A percentile compares a stretch with the other conserved stretches of the same genome.
These are phyloP conservation scores for Pythium angustatum DNA, from an alignment of 352 stramenopile species.

Conservation along the genomic window DNA sequence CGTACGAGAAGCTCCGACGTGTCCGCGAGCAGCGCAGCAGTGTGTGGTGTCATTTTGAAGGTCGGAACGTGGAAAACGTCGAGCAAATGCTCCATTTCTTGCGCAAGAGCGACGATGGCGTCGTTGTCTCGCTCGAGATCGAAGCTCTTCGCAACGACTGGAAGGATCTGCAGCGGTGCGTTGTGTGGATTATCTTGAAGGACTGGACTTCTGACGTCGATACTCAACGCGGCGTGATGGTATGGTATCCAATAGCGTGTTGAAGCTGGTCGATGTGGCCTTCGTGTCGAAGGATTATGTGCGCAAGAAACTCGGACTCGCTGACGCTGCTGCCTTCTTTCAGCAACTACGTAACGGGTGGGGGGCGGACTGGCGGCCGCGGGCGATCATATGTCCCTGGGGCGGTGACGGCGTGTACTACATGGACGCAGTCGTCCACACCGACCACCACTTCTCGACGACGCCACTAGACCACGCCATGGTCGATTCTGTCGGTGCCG, in stretches of 20 bases:
- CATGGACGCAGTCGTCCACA: conserved; percentile 28
- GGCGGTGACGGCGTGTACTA: conserved; percentile 61
- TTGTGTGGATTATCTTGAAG: too few species aligned
- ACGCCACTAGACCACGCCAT: conserved; percentile 39
- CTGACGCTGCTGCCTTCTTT: conserved; percentile 49
- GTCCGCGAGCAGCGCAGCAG: neutral
- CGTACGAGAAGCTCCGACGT: conserved; percentile 16
- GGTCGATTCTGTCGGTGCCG: conserved; percentile 74
- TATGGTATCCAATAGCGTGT: conserved; percentile 34
- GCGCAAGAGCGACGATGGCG: neutral
- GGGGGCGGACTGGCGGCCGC: conserved; percentile 19
- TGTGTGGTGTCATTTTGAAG: conserved; percentile 75
- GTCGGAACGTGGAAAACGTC: conserved; percentile 64
- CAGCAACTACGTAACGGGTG: conserved; percentile 26
- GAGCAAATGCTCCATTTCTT: conserved; percentile 58
- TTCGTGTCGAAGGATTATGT: conserved; percentile 83
- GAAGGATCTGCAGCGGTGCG: conserved; percentile 52
- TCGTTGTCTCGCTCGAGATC: conserved; percentile 61
- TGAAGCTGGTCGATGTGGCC: conserved; percentile 42
- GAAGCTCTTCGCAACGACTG: conserved; percentile 72
- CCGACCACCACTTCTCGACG: conserved; percentile 39
- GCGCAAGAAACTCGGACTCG: conserved; percentile 48
- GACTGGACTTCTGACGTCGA: too few species aligned
- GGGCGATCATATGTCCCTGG: conserved; percentile 73
- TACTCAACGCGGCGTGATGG: too few species aligned